Evolutionary conservation across 345 rosid species (phyloP), one percentile per base, ranked within the genome.

Genomic region (Brassica carinata): DNA sequence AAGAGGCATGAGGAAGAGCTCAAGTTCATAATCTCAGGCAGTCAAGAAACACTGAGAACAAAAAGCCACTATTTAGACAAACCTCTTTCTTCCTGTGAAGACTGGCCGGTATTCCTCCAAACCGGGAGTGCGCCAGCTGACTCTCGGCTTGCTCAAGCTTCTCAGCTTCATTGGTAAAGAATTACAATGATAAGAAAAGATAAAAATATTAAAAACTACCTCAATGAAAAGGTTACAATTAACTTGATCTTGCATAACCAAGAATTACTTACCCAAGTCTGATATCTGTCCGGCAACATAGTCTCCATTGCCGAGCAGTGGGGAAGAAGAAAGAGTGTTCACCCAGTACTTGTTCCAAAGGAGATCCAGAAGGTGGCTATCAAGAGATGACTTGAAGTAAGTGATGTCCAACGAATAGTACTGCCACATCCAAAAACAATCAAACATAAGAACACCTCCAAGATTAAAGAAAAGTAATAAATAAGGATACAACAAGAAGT

Each of bases 311-410:
- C 98, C 99, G 86, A 96, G 86, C 64, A 96, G 90, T 66, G 98
- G 97, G 15, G 99, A 96, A 80, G 98, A 96, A 29, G 99, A 96
- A 61, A 94, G 93, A 0, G 98, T 94, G 83, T 94, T 94, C 69
- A 92, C 97, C 97, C 98, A 94, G 78, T 94, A 94, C 88, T 94
- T 94, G 90, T 92, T 94, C 98, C 98, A 94, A 29, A 94, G 87
- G 64, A 94, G 87, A 86, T 94, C 99, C 90, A 96, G 81, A 79
- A 96, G 98, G 85, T 94, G 99, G 73, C 88, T 87, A 85, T 96
- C 99, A 64, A 96, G 97, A 61, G 97, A 88, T 1, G 99, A 96
- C 91, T 94, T 96, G 83, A 96, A 96, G 61, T 94, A 94, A 83
- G 97, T 94, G 78, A 94, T 92, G 78, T 96, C 98, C 79, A 96